These are phyloP conservation scores for Zygotorulaspora mrakii DNA, from an alignment of 1,139 yeast genomes.

Conservation along the genomic window DNA sequence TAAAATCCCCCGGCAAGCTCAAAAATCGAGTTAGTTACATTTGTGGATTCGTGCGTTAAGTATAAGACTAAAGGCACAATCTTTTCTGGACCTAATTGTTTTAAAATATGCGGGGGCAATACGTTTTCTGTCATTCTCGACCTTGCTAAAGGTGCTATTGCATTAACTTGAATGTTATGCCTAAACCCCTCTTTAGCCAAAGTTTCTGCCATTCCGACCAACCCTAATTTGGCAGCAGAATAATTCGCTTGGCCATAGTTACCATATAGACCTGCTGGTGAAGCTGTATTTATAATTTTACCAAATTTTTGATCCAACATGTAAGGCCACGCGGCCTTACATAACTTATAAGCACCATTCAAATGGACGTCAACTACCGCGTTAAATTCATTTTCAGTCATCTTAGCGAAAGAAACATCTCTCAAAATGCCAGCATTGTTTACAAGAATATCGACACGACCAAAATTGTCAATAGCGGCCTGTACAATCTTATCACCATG, in stretches of 20 bases:
- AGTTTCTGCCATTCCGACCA: slow-evolving; percentile 90
- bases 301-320: slow-evolving; percentile 83
- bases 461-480: slow-evolving; percentile 82
- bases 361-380: slow-evolving; percentile 83
- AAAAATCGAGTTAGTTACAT: slow-evolving; percentile 67
- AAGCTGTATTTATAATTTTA: slow-evolving; percentile 83
- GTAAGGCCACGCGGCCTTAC: slow-evolving; percentile 91
- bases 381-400: slow-evolving; percentile 76
- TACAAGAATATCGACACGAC: slow-evolving; percentile 82
- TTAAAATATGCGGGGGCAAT: slow-evolving; percentile 80
- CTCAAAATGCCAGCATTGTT: slow-evolving; percentile 95
- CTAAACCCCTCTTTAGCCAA: slow-evolving; percentile 90
- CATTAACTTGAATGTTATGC: slow-evolving; percentile 78
- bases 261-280: slow-evolving; percentile 96
- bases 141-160: slow-evolving; percentile 91
- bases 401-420: slow-evolving; percentile 61
- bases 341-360: slow-evolving; percentile 80
- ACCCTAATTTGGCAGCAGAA: slow-evolving; percentile 87
- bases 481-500: slow-evolving; percentile 80
- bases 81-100: slow-evolving; percentile 78
- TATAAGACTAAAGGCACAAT: slow-evolving; percentile 86
- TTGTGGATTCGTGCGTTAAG: slow-evolving; percentile 60
- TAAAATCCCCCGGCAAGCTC: slow-evolving; percentile 95
- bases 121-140: slow-evolving; percentile 94
- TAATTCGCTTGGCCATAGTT: slow-evolving; percentile 97